Conservation (phyloP, 352 stramenopile species). For the Phytophthora pistaciae region DNA sequence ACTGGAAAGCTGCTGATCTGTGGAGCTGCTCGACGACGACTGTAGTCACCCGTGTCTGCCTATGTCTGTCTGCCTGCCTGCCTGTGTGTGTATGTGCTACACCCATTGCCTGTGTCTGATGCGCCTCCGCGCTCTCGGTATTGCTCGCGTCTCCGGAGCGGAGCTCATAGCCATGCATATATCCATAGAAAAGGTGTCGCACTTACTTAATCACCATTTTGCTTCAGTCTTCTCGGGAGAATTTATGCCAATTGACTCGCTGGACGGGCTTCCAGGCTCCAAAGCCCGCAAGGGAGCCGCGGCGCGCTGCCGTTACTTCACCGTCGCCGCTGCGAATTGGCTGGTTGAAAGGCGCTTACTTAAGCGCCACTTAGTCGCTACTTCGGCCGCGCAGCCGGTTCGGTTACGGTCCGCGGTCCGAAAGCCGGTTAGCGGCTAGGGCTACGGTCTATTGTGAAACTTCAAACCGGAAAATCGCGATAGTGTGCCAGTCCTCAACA, state of each 20-base stretch:
- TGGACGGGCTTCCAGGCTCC: constrained; percentile 28
- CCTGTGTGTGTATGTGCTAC: not conserved
- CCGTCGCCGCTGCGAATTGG: constrained; percentile 60
- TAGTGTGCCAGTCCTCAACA: not conserved
- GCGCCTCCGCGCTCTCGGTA: not conserved
- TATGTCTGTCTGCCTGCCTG: not conserved
- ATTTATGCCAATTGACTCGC: constrained; percentile 86
- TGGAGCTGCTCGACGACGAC: not conserved
- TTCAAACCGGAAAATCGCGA: not conserved
- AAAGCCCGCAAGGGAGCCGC: constrained; percentile 21
- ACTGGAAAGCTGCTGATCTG: constrained; percentile 18
- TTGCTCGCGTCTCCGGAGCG: constrained; percentile 1
- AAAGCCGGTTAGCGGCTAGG: not conserved
- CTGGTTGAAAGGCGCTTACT: constrained; percentile 81
- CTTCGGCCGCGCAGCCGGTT: not conserved
- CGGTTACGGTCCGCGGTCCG: constrained; percentile 33
- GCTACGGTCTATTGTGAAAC: not conserved
- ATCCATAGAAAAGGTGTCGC: constrained; percentile 9
- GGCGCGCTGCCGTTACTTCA: constrained; percentile 59
- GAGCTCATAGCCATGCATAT: constrained; percentile 1
- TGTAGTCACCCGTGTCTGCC: not conserved
- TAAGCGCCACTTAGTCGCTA: constrained; percentile 18
- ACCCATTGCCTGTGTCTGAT: not conserved
- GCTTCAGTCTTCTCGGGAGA: constrained; percentile 90
- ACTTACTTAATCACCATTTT: constrained; percentile 94